These are phyloP conservation scores for Linnemannia hyalina DNA, from an alignment of 192 early-diverging fungal species.

Conservation along the genomic window DNA sequence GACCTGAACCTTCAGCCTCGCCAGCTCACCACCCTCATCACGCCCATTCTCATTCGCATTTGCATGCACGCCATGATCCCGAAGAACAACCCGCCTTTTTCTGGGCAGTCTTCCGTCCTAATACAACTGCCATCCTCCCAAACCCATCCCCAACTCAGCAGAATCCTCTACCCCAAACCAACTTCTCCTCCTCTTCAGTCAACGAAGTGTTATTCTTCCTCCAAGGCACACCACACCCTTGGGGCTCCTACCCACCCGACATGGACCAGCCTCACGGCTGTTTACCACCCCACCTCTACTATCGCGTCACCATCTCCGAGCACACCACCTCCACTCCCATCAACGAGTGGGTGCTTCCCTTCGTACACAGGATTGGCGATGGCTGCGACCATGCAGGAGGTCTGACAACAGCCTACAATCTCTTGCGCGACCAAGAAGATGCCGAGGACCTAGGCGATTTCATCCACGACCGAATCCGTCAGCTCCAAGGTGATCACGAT, in stretches of 20 bases:
- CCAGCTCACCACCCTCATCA: neutral
- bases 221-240: conserved; percentile 21
- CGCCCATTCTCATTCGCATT: neutral
- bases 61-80: neutral
- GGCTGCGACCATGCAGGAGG: conserved; percentile 42
- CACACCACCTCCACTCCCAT: neutral
- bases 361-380: conserved; percentile 37
- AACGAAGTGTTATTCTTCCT: conserved; percentile 9
- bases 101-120: conserved; percentile 30
- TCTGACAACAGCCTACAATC: conserved; percentile 22
- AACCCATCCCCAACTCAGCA: neutral
- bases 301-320: conserved; percentile 6
- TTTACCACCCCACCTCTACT: conserved; percentile 48
- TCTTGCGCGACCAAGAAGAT: conserved; percentile 32
- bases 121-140: neutral
- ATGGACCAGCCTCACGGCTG: conserved; percentile 43
- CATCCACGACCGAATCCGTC: neutral
- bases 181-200: too few species aligned
- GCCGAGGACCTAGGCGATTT: conserved; percentile 42
- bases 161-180: neutral
- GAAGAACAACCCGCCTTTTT: conserved; percentile 5
- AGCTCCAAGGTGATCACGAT: neutral
- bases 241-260: conserved; percentile 29
- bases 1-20: neutral
- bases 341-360: conserved; percentile 23